Percentiles rank a stretch among this genome's conserved stretches.
These are phyloP conservation scores for Candida silvicultrix DNA, from an alignment of 805 yeast genomes.

Conservation along the genomic window DNA sequence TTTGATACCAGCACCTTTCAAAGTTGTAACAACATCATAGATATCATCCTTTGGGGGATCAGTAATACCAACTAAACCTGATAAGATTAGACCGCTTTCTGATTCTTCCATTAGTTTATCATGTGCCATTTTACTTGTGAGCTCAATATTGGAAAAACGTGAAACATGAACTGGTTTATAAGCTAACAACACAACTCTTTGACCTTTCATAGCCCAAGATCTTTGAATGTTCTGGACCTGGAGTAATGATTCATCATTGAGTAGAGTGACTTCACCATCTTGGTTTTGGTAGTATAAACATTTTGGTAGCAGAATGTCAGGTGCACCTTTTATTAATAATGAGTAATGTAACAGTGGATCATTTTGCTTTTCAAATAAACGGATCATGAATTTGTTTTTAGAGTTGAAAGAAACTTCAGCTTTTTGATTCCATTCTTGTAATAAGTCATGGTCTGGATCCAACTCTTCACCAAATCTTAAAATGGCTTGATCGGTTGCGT, in stretches of 20 bases:
- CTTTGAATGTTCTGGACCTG: conserved; percentile 23
- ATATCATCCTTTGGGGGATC: conserved; percentile 38
- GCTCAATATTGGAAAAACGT: conserved; percentile 4
- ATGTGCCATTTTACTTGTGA: conserved; percentile 6
- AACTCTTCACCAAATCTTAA: conserved; percentile 27
- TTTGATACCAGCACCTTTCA: conserved; percentile 35
- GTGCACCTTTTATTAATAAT: conserved; percentile 38
- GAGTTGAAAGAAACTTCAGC: conserved; percentile 37
- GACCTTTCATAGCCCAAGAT: conserved; percentile 32
- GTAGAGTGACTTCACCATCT: conserved; percentile 6
- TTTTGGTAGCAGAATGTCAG: conserved; percentile 32
- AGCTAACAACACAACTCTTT: conserved; percentile 34
- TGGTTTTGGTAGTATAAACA: conserved; percentile 20
- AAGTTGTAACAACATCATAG: conserved; percentile 24
- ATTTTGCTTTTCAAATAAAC: conserved; percentile 19
- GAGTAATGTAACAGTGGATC: not conserved
- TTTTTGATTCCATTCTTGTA: conserved; percentile 18
- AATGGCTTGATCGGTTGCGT: conserved; percentile 45
- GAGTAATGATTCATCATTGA: conserved; percentile 5
- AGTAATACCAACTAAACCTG: conserved; percentile 35
- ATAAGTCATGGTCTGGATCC: conserved; percentile 9
- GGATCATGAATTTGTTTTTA: conserved; percentile 38
- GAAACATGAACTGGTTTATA: conserved; percentile 20
- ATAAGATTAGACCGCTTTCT: conserved; percentile 20
- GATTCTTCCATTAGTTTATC: conserved; percentile 9